Evolutionary conservation across 371 early-diverging fungal species (phyloP).

Genomic region (Mortierella sp.): DNA sequence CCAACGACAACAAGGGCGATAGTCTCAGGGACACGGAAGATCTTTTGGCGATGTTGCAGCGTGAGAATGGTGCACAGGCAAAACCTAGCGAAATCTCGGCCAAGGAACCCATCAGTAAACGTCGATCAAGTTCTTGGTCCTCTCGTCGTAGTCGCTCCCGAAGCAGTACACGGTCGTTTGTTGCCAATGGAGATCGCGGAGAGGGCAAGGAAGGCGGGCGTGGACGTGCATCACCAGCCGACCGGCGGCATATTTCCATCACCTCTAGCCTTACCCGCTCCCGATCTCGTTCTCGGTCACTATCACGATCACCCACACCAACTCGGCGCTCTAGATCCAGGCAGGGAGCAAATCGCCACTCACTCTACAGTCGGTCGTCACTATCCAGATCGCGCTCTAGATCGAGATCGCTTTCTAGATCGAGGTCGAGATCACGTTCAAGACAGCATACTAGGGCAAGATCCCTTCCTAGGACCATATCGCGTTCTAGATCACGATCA

Average conservation of each 20-base stretch:
- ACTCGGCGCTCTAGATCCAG: not conserved
- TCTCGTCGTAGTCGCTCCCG: conserved; percentile 10
- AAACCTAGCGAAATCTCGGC: too few species aligned
- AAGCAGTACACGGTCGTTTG: not conserved
- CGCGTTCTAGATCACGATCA: conserved; percentile 15
- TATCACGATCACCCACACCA: not conserved
- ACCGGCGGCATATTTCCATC: conserved; percentile 27
- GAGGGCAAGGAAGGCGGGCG: conserved; percentile 5
- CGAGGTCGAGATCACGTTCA: conserved; percentile 25
- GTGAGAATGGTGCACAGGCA: too few species aligned
- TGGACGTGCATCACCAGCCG: not conserved
- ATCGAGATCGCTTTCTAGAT: conserved; percentile 13
- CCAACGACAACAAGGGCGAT: conserved; percentile 8
- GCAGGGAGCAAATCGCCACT: too few species aligned
- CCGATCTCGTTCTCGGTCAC: conserved; percentile 21
- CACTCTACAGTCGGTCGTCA: not conserved
- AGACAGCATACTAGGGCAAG: conserved; percentile 8
- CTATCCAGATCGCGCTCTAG: conserved; percentile 14
- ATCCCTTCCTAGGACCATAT: conserved; percentile 24
- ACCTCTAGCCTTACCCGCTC: conserved; percentile 31
- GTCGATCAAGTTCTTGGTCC: conserved; percentile 51
- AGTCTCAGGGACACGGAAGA: conserved; percentile 13
- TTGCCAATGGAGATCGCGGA: not conserved
- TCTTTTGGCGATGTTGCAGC: conserved; percentile 6
- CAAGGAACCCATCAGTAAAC: conserved; percentile 1